Evolutionary conservation across 805 yeast species (phyloP), one percentile per base, ranked within the genome.

Genomic region (Teunomyces stri): DNA sequence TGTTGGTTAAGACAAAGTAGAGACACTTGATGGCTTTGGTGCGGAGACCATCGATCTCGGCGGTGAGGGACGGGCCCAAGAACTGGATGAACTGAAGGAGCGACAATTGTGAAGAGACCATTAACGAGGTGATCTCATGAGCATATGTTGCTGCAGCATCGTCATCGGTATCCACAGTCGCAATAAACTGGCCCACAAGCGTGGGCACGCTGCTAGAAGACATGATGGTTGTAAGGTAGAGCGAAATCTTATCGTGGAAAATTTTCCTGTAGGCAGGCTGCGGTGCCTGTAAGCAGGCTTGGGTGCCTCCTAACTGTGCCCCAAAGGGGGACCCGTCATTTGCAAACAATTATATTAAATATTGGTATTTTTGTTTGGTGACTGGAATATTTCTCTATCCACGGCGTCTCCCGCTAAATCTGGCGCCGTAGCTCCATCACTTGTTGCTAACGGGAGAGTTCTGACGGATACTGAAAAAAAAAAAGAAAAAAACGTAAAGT

Each of bases 21-120:
- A 81, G 57, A 48, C 81, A 72, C 9, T 64, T 57, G 9, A 79
- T 53, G 0, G 80, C 64, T 46, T 75, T 78, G 5, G 75, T 61
- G 50, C 95, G 69, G 13, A 76, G 66, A 2, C 62, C 52, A 21
- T 76, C 79, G 49, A 81, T 82, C 6, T 80, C 84, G 2, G 85
- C 78, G 1, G 87, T 82, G 25, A 87, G 67, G 42, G 75, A 71
- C 22, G 79, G 80, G n/a, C 88, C 89, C 25, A 87, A 66, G 1
- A 70, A 61, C 40, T 79, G 73, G 6, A 87, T 79, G 37, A 87
- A 68, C 41, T 77, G 78, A 12, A 85, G 63, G 20, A 84, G 63
- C 3, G 77, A 55, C 30, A 73, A 42, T 25, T 64, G 45, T 25
- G 49, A 50, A 5, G 48, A 11, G 18, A 51, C 50, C 20, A 72